A percentile compares a stretch with the other conserved stretches of the same genome.
Conservation (phyloP, 2,329 filamentous ascomycete genomes). For the Sordariomycetes sp. region DNA sequence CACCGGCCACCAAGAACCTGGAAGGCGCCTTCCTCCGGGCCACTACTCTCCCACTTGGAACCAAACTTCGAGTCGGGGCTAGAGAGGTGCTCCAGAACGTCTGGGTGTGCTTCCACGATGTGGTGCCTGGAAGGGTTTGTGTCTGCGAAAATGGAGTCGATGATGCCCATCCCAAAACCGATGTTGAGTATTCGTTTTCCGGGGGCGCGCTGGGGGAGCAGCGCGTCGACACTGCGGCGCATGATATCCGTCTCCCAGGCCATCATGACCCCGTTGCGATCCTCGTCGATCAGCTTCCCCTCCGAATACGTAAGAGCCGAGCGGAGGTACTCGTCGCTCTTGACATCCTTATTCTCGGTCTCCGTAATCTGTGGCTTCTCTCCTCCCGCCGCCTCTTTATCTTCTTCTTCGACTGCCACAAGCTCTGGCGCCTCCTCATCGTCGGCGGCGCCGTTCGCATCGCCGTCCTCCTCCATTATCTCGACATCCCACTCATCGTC, state of each 20-base stretch:
- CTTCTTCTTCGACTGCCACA: conserved; percentile 8
- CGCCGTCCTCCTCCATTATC: conserved; percentile 8
- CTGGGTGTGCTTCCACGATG: conserved; percentile 77
- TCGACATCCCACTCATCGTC: conserved; percentile 27
- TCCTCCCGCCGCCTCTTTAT: neutral
- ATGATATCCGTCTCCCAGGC: conserved; percentile 84
- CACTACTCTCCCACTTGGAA: conserved; percentile 39
- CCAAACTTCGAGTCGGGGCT: conserved; percentile 40
- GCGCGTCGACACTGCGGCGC: conserved; percentile 59
- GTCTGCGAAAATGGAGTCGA: conserved; percentile 65
- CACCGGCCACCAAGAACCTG: conserved; percentile 63
- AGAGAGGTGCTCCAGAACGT: conserved; percentile 57
- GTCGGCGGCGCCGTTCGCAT: conserved; percentile 13
- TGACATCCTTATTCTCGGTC: conserved; percentile 35
- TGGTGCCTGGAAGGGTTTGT: conserved; percentile 62
- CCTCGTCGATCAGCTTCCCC: conserved; percentile 60
- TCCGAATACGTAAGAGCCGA: conserved; percentile 54
- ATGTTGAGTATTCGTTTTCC: conserved; percentile 72
- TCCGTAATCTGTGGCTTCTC: conserved; percentile 20
- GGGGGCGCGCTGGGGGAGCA: conserved; percentile 30
- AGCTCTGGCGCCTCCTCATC: conserved; percentile 17
- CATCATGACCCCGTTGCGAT: conserved; percentile 88
- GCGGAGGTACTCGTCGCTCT: conserved; percentile 57
- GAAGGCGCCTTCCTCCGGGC: conserved; percentile 55
- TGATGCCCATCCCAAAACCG: conserved; percentile 85